Evolutionary conservation across 2,329 filamentous ascomycete species (phyloP).

Genomic region (Exophiala lecanii-corni): DNA sequence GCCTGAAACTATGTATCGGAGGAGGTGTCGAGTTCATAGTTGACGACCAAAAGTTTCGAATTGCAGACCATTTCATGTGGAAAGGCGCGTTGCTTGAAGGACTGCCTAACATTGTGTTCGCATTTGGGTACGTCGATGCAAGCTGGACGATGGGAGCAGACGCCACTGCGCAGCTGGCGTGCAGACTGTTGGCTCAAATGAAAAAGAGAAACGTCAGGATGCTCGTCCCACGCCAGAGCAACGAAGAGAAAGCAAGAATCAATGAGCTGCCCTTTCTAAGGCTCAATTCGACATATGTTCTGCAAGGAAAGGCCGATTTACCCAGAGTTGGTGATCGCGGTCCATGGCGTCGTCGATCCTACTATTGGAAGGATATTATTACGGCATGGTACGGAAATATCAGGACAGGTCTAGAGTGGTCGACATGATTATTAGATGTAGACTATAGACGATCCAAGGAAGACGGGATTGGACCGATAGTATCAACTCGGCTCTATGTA

Average conservation of each 20-base stretch:
- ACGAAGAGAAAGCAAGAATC: background rate
- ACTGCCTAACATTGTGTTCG: slow-evolving; percentile 37
- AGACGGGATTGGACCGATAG: no score
- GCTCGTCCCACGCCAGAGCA: slow-evolving; percentile 6
- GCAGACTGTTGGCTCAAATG: slow-evolving; percentile 32
- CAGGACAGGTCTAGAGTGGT: slow-evolving; percentile 31
- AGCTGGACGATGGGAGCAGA: slow-evolving; percentile 44
- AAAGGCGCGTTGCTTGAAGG: slow-evolving; percentile 42
- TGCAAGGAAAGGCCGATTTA: slow-evolving; percentile 28
- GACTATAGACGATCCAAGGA: no score
- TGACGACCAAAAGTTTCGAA: slow-evolving; percentile 32
- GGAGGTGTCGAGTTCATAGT: slow-evolving; percentile 34
- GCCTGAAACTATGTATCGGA: slow-evolving; percentile 36
- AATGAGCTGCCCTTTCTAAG: slow-evolving; percentile 29
- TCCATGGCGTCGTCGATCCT: slow-evolving; percentile 37
- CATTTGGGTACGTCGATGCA: slow-evolving; percentile 41
- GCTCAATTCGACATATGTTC: slow-evolving; percentile 38
- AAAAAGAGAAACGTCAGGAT: slow-evolving; percentile 1
- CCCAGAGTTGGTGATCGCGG: slow-evolving; percentile 36
- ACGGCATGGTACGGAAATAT: slow-evolving; percentile 34
- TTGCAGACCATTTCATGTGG: slow-evolving; percentile 37
- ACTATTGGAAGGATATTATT: slow-evolving; percentile 37
- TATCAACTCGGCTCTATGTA: no score
- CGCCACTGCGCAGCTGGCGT: slow-evolving; percentile 36
- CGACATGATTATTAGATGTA: no score